These are phyloP conservation scores for Neonectria magnoliae DNA, from an alignment of 2,329 filamentous ascomycete genomes.

Conservation along the genomic window DNA sequence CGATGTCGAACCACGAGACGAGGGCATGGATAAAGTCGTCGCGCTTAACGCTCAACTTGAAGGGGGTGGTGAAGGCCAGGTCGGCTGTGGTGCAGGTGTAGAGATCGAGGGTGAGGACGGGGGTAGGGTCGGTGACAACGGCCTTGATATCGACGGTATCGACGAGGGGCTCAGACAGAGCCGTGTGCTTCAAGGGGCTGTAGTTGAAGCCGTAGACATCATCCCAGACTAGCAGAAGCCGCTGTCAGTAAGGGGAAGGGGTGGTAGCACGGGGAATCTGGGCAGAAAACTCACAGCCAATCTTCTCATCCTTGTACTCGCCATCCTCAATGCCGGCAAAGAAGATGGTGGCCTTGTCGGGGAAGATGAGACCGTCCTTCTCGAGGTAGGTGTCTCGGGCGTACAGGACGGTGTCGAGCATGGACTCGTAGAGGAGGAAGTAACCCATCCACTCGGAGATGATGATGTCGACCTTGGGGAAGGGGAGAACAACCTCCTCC, in stretches of 20 bases:
- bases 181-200: constrained; percentile 90
- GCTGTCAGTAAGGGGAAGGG: constrained; percentile 5
- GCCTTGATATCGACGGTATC: constrained; percentile 98
- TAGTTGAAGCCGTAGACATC: constrained; percentile 99
- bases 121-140: constrained; percentile 89
- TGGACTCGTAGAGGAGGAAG: constrained; percentile 98
- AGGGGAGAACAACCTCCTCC: constrained; percentile 96
- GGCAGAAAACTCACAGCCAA: constrained; percentile 78
- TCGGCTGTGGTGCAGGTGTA: constrained; percentile 89
- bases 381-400: constrained; percentile 91
- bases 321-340: constrained; percentile 97
- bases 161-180: constrained; percentile 93
- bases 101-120: constrained; percentile 88
- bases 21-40: constrained; percentile 96
- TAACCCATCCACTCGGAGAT: constrained; percentile 99
- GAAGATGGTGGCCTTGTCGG: constrained; percentile 98
- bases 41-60: constrained; percentile 79
- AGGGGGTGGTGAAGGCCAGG: constrained; percentile 83
- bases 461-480: constrained; percentile 97
- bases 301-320: constrained; percentile 99
- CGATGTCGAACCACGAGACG: constrained; percentile 99
- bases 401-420: constrained; percentile 98
- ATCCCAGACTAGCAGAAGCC: constrained; percentile 81
- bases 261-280: neutral
- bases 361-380: constrained; percentile 93